Conservation (phyloP, 768 basidiomycete genomes). For the Mrakia gelida region DNA sequence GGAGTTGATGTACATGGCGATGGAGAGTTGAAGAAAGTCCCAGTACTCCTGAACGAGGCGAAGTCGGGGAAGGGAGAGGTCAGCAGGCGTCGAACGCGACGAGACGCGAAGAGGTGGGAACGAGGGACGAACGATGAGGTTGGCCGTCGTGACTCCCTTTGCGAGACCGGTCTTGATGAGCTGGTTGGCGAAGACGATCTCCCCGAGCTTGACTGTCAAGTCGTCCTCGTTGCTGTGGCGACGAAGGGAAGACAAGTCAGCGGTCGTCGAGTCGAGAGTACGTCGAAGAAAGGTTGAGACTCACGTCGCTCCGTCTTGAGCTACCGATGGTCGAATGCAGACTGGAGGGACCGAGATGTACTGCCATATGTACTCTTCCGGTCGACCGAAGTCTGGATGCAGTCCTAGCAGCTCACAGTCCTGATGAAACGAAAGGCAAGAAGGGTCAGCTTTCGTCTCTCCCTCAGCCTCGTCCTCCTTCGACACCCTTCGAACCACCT, state of each 20-base stretch:
- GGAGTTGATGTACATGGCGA: constrained; percentile 98
- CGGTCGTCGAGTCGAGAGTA: background rate
- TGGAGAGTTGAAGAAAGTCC: constrained; percentile 91
- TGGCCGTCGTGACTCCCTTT: constrained; percentile 80
- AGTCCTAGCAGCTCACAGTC: constrained; percentile 93
- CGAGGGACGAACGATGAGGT: constrained; percentile 65
- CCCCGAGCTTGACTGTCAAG: constrained; percentile 91
- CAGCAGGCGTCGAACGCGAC: background rate
- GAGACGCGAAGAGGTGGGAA: background rate
- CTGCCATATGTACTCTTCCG: constrained; percentile 98
- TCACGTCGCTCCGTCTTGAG: constrained; percentile 81
- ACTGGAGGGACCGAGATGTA: constrained; percentile 97
- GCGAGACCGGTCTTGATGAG: constrained; percentile 83
- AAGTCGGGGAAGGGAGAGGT: no score
- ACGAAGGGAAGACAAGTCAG: background rate
- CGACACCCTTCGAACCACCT: background rate
- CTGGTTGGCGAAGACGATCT: constrained; percentile 91
- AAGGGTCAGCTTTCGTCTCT: constrained; percentile 11
- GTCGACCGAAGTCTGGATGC: constrained; percentile 79
- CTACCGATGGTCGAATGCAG: constrained; percentile 93
- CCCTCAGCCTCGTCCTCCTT: background rate
- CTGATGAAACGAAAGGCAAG: constrained; percentile 46
- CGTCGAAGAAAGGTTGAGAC: constrained; percentile 25
- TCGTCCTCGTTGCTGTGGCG: constrained; percentile 85
- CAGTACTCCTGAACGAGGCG: constrained; percentile 79